A percentile compares a stretch with the other conserved stretches of the same genome.
Conservation (phyloP, 1,284 basidiomycete genomes). For the Ustilago tritici region DNA sequence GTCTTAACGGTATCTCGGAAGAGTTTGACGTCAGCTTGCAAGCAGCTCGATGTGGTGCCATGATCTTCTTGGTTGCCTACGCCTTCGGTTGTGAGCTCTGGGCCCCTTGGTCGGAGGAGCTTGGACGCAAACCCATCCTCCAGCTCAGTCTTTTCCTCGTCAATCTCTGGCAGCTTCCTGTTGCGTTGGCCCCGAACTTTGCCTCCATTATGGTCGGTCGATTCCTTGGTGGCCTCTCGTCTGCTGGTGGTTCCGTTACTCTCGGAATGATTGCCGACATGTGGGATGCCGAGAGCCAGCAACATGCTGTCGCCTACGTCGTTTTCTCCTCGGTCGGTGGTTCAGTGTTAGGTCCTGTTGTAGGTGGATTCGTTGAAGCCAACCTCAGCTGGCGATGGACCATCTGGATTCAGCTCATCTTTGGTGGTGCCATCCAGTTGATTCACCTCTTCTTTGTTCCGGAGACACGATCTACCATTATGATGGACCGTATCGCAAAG, state of each 20-base stretch:
- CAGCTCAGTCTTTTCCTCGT: constrained; percentile 67
- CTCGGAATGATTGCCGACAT: constrained; percentile 69
- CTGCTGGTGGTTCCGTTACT: constrained; percentile 71
- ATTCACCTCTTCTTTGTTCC: constrained; percentile 71
- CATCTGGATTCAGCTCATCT: constrained; percentile 70
- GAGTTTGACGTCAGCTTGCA: constrained; percentile 70
- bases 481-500: constrained; percentile 71
- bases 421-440: constrained; percentile 70
- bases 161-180: constrained; percentile 66
- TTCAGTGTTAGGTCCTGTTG: constrained; percentile 68
- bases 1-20: constrained; percentile 55
- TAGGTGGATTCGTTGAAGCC: constrained; percentile 58
- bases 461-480: constrained; percentile 70
- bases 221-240: constrained; percentile 68
- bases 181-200: constrained; percentile 63
- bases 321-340: constrained; percentile 69
- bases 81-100: constrained; percentile 69
- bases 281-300: constrained; percentile 67
- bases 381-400: constrained; percentile 67
- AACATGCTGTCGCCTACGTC: constrained; percentile 68
- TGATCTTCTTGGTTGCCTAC: constrained; percentile 71
- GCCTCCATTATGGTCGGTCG: constrained; percentile 68
- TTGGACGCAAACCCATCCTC: constrained; percentile 67
- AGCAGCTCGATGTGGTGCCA: constrained; percentile 66
- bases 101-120: constrained; percentile 69